These are phyloP conservation scores for Colletotrichum godetiae DNA, from an alignment of 2,329 filamentous ascomycete genomes.

Conservation along the genomic window DNA sequence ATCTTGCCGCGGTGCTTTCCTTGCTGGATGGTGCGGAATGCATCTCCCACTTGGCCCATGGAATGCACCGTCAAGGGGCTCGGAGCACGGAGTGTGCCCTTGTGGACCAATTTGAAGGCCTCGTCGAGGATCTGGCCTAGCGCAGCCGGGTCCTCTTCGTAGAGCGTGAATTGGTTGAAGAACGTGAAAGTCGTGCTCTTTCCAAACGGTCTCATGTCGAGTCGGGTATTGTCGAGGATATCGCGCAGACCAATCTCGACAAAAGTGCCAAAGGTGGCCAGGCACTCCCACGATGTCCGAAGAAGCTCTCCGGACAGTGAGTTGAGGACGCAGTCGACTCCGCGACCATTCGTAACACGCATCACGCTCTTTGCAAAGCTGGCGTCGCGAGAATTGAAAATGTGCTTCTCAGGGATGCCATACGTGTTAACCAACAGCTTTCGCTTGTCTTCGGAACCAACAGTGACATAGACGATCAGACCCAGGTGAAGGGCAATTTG, in stretches of 20 bases:
- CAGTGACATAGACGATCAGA: constrained; percentile 48
- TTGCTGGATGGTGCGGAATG: constrained; percentile 53
- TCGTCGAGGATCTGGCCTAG: constrained; percentile 35
- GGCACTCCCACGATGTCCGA: constrained; percentile 50
- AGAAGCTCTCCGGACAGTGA: constrained; percentile 50
- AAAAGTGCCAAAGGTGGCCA: constrained; percentile 52
- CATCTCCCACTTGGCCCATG: constrained; percentile 40
- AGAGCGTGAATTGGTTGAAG: constrained; percentile 42
- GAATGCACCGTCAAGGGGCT: constrained; percentile 34
- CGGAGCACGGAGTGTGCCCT: constrained; percentile 10
- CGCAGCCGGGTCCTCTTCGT: too few relatives aligned
- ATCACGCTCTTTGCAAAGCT: constrained; percentile 43
- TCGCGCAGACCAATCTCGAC: constrained; percentile 56
- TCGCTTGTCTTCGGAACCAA: constrained; percentile 45
- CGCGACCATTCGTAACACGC: constrained; percentile 37
- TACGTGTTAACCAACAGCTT: constrained; percentile 38
- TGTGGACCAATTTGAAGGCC: not conserved
- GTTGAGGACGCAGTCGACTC: constrained; percentile 49
- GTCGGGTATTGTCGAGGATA: constrained; percentile 50
- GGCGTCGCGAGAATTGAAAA: constrained; percentile 44
- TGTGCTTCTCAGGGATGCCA: constrained; percentile 42
- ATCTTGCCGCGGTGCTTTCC: constrained; percentile 56
- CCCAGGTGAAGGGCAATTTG: constrained; percentile 42
- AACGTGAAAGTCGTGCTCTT: constrained; percentile 47
- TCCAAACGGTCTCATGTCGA: constrained; percentile 56